These are phyloP conservation scores for Euphorbia peplus DNA, from an alignment of 345 rosid species.

Conservation along the genomic window DNA sequence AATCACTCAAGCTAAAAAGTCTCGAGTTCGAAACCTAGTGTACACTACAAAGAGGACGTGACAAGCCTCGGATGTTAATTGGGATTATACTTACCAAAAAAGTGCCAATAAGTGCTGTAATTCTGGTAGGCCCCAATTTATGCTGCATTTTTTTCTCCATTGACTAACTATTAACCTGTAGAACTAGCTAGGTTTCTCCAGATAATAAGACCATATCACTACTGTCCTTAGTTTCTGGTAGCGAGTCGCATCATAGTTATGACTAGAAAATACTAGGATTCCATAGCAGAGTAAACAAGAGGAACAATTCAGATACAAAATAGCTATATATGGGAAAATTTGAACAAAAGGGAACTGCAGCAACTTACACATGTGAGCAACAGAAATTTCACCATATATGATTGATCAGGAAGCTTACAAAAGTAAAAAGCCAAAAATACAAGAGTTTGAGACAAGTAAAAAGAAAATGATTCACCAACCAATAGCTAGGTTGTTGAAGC, in stretches of 20 bases:
- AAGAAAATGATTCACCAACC: background rate
- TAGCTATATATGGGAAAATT: background rate
- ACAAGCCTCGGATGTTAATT: no score
- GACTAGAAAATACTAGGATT: background rate
- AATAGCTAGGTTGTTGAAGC: background rate
- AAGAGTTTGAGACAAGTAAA: background rate
- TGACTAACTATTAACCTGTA: background rate
- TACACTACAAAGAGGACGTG: no score
- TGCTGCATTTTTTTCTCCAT: background rate
- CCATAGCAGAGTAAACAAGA: background rate
- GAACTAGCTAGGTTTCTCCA: background rate
- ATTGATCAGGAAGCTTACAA: conserved; percentile 1
- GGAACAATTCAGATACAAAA: background rate
- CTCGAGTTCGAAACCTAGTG: no score
- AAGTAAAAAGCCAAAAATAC: background rate
- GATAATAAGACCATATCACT: background rate
- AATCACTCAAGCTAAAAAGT: no score
- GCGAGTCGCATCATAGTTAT: background rate
- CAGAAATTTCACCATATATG: background rate
- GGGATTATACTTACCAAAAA: no score
- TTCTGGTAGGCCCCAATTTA: background rate
- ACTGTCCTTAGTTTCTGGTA: background rate
- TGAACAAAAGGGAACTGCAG: background rate
- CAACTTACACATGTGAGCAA: background rate
- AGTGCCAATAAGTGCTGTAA: background rate